Evolutionary conservation across 805 yeast genomes (phyloP).

Genomic region (Suhomyces pyralidae): DNA sequence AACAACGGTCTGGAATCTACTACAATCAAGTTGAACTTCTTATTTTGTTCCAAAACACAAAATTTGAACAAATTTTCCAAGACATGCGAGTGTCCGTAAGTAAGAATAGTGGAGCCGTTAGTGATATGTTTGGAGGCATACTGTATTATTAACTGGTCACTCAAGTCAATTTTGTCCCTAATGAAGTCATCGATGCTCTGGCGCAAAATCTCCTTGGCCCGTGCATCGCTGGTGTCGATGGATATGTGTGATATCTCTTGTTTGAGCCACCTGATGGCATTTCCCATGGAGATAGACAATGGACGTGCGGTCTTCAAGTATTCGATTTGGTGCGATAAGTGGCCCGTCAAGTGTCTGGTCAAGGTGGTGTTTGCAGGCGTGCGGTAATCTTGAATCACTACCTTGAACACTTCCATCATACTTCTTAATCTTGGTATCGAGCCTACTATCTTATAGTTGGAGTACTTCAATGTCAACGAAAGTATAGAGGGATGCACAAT

Average conservation of each 20-base stretch:
- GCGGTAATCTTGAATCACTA: constrained; percentile 71
- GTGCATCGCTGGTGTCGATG: constrained; percentile 62
- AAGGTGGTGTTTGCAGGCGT: constrained; percentile 86
- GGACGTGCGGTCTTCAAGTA: constrained; percentile 89
- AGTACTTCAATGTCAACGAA: constrained; percentile 71
- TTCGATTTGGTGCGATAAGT: constrained; percentile 89
- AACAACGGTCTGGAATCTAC: constrained; percentile 93
- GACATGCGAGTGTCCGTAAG: constrained; percentile 87
- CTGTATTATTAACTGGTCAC: constrained; percentile 79
- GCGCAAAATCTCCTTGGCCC: constrained; percentile 63
- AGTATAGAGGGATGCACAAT: constrained; percentile 85
- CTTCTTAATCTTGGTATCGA: constrained; percentile 81
- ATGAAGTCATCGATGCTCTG: constrained; percentile 77
- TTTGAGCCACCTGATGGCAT: constrained; percentile 94
- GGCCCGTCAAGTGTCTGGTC: constrained; percentile 83
- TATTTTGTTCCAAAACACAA: constrained; percentile 58
- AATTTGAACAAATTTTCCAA: constrained; percentile 69
- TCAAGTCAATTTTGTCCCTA: constrained; percentile 75
- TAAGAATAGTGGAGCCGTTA: constrained; percentile 74
- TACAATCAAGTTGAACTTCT: constrained; percentile 72
- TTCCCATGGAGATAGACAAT: constrained; percentile 91
- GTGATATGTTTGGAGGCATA: constrained; percentile 74
- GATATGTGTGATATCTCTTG: constrained; percentile 85
- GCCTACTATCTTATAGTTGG: constrained; percentile 85
- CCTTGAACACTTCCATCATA: constrained; percentile 81